phyloP scores from a whole-genome alignment of 2,329 filamentous ascomycete species.

The Bimuria novae-zelandiae region DNA sequence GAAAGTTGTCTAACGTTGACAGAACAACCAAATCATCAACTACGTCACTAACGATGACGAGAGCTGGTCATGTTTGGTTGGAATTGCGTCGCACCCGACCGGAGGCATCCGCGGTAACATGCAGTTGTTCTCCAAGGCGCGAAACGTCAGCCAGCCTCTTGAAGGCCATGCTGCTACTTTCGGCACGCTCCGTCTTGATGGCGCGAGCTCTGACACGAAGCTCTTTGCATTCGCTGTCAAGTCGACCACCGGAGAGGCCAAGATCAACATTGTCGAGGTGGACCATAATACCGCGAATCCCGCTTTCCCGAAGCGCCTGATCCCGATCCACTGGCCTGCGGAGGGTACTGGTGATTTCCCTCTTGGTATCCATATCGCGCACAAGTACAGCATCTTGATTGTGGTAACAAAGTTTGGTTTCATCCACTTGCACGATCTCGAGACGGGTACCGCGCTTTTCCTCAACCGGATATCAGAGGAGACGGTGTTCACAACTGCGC shows the following conservation, averaged over 20 bases:
- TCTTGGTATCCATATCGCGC: constrained; percentile 94
- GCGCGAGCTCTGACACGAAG: constrained; percentile 87
- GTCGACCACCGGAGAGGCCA: constrained; percentile 78
- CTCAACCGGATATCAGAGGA: constrained; percentile 99
- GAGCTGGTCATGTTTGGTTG: constrained; percentile 98
- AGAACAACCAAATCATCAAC: constrained; percentile 99
- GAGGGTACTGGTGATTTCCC: constrained; percentile 98
- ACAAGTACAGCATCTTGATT: constrained; percentile 96
- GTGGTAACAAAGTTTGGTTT: constrained; percentile 99
- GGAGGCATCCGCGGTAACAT: constrained; percentile 94
- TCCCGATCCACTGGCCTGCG: constrained; percentile 96
- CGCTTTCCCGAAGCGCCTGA: constrained; percentile 89
- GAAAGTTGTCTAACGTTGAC: constrained; percentile 16
- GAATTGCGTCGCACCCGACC: constrained; percentile 90
- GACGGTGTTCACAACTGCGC: constrained; percentile 93
- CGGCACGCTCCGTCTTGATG: constrained; percentile 84
- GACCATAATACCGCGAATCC: constrained; percentile 91
- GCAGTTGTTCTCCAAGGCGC: constrained; percentile 95
- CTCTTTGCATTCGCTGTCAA: constrained; percentile 96
- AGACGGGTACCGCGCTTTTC: constrained; percentile 94
- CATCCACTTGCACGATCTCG: constrained; percentile 97
- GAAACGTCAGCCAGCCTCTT: constrained; percentile 96
- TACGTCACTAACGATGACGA: constrained; percentile 94
- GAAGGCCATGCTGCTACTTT: constrained; percentile 97
- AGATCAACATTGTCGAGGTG: constrained; percentile 97